Evolutionary conservation across 257 asterid species (phyloP).

Genomic region (Solanum sitiens): DNA sequence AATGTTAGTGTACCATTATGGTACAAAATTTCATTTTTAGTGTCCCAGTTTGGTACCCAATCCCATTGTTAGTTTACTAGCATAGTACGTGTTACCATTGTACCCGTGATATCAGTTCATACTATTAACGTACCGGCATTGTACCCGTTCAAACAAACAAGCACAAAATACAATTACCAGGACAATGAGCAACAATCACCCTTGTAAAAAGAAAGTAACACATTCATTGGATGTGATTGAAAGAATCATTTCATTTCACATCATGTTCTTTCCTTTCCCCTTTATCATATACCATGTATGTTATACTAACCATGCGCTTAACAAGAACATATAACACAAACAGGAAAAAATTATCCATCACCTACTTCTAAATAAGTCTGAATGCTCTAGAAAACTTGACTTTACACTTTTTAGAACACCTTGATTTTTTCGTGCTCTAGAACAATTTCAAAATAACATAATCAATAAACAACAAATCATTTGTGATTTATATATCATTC

Average conservation of each 20-base stretch:
- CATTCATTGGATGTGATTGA: neutral
- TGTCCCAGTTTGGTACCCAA: neutral
- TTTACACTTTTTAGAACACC: too few species aligned
- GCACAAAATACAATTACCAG: too few species aligned
- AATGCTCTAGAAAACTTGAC: too few species aligned
- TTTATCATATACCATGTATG: neutral
- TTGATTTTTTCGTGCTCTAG: too few species aligned
- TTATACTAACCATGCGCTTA: neutral
- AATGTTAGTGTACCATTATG: neutral
- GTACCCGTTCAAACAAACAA: too few species aligned
- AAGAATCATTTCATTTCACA: neutral
- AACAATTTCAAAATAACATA: too few species aligned
- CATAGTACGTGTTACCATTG: neutral
- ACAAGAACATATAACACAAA: neutral
- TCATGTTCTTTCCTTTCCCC: neutral
- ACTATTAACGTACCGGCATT: rapidly evolving
- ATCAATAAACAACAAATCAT: too few species aligned
- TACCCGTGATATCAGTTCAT: too few species aligned
- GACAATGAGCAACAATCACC: neutral
- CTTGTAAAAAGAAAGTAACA: neutral
- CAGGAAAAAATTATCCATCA: too few species aligned
- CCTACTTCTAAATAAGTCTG: too few species aligned
- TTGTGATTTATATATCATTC: too few species aligned
- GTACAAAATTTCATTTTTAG: neutral
- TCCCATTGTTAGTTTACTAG: neutral